phyloP scores from a whole-genome alignment of 2,329 filamentous ascomycete species.

The Fusarium sterilihyphosum region DNA sequence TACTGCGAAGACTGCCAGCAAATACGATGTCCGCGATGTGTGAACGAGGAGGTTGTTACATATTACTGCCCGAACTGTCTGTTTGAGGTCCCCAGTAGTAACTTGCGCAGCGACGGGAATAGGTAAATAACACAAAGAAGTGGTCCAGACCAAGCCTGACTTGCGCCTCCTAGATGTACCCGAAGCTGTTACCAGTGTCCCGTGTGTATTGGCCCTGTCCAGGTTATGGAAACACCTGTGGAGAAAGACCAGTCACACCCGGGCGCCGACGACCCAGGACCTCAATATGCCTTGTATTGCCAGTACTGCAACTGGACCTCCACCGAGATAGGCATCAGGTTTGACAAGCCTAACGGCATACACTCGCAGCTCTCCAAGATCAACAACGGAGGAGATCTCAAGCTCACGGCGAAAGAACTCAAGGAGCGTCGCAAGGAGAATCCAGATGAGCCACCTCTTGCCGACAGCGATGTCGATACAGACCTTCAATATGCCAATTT shows the following conservation, averaged over 20 bases:
- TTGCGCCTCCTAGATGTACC: conserved; percentile 71
- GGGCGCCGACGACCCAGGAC: conserved; percentile 50
- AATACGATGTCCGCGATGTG: conserved; percentile 92
- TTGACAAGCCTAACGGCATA: conserved; percentile 89
- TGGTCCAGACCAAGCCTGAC: conserved; percentile 31
- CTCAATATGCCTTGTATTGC: conserved; percentile 79
- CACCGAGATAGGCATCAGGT: conserved; percentile 86
- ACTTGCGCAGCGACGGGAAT: conserved; percentile 91
- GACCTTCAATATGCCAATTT: conserved; percentile 80
- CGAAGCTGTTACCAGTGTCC: conserved; percentile 97
- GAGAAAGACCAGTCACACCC: conserved; percentile 54
- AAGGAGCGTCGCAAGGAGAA: conserved; percentile 62
- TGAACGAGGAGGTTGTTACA: conserved; percentile 91
- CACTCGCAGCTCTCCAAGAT: conserved; percentile 80
- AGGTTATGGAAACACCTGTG: conserved; percentile 73
- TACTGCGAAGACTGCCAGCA: conserved; percentile 99
- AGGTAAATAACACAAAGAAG: conserved; percentile 64
- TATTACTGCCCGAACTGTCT: conserved; percentile 96
- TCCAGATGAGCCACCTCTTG: conserved; percentile 49
- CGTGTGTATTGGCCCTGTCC: conserved; percentile 82
- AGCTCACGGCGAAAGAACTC: conserved; percentile 61
- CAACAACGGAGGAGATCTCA: conserved; percentile 66
- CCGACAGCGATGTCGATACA: conserved; percentile 62
- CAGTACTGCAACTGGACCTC: conserved; percentile 94
- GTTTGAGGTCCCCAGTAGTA: conserved; percentile 94